Evolutionary conservation across 768 basidiomycete species (phyloP), one percentile per base, ranked within the genome.

Genomic region (Melanogaster broomeanus): DNA sequence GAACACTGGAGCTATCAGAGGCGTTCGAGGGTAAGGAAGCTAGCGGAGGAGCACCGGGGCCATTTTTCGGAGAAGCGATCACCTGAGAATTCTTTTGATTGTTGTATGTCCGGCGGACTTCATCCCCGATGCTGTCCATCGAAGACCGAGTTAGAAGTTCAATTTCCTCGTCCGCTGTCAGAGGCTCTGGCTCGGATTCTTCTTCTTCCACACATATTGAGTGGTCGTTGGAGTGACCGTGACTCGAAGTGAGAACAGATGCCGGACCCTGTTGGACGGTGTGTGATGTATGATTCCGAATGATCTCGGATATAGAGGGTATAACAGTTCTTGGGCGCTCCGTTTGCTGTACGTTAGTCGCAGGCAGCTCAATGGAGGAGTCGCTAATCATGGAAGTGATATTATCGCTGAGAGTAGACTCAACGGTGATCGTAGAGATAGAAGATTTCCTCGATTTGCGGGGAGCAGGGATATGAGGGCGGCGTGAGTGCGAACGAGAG

Each of bases 231-330:
- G 75, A 80, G 24, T 72, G 75, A 30, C 74, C 67, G 65, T 79
- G 77, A 11, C 79, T 64, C 6, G 83, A 78, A 33, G 77, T 72
- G 37, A 77, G 77, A 56, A 59, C 58, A 52, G 72, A 70, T n/a
- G 78, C 60, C 27, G 77, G 75, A 34, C 77, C 74, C n/a, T 77
- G 25, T 66, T 67, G 82, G 44, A 73, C 71, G 57, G 79, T 73
- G 19, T 72, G 75, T n/a, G 88, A 88, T 3, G 85, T 84, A 39
- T 93, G 84, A 24, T 80, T 80, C 25, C 87, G 84, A 53, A 94
- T 93, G 53, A 94, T 94, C 50, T 94, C 91, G 35, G 87, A 88
- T 64, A 94, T 94, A 13, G 90, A 89, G 42, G 92, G 91, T 7
- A 84, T 81, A 44, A 86, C 64, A 18, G 72, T 73, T 66, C 82